Evolutionary conservation across 192 early-diverging fungal species (phyloP), one percentile per base, ranked within the genome.

Genomic region (Coemansia sp.): DNA sequence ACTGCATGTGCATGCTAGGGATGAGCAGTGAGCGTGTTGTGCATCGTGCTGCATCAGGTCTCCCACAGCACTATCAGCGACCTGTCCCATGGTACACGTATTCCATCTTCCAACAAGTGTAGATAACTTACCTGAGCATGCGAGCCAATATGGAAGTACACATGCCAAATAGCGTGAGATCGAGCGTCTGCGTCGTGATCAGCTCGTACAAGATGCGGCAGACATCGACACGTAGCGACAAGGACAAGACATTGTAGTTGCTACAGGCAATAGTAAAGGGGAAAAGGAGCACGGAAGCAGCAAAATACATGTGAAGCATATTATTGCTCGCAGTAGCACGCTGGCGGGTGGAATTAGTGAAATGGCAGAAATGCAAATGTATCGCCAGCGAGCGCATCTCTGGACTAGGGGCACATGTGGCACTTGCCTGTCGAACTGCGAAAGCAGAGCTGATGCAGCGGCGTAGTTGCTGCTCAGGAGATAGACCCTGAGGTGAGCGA

Each of bases 141-240:
- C 90, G 85, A 1, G 85, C 75, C 63, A 89, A 87, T 14, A 78
- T 75, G 19, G 76, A 71, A 27, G 86, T 84, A 84, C 89, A 94
- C 44, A 76, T 62, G 36, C 86, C 85, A n/a, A 91, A 87, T 51
- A 89, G 78, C 8, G 87, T 70, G 37, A 85, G 57, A 77, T 94
- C 90, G 75, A 94, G 89, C 14, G 88, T 86, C 29, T 89, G 87
- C 15, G 85, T 85, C 31, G 87, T 74, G 6, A 81, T 72, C 36
- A 94, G 80, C 59, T 90, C 88, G 76, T 88, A 92, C 51, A 94
- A 74, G 11, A 91, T 64, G 57, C 68, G 76, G 41, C 67, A 78
- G 31, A 75, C 19, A 10, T 71, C 69, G 36, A 75, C 72, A 37
- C 76, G 73, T 57, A 75, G 34, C 11, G 48, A 36, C 50, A 62